Conservation (phyloP, 371 early-diverging fungal genomes). For the Batrachochytrium dendrobatidis region DNA sequence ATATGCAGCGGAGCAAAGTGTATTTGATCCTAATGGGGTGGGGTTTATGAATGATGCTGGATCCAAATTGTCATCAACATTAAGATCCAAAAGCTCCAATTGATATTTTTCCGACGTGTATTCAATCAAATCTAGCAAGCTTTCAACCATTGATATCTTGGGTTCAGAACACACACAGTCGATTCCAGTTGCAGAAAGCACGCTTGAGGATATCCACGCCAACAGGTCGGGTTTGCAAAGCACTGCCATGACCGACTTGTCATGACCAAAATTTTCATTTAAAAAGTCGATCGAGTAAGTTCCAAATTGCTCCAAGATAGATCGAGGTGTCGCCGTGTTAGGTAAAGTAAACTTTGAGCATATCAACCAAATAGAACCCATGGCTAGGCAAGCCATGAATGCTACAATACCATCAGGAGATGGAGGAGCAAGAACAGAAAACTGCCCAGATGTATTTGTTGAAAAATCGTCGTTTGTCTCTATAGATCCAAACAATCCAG, state of each 20-base stretch:
- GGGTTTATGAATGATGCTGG: no score
- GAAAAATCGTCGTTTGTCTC: neutral
- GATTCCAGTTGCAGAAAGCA: neutral
- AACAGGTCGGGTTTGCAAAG: neutral
- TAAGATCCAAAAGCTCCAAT: neutral
- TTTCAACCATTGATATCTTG: neutral
- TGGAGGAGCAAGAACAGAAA: neutral
- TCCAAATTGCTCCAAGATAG: neutral
- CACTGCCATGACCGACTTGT: neutral
- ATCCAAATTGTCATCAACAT: neutral
- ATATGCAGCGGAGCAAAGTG: neutral
- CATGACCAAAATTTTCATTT: neutral
- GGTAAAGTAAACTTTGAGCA: no score
- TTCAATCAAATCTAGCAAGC: neutral
- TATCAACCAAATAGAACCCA: no score
- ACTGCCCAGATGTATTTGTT: neutral
- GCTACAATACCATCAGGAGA: neutral
- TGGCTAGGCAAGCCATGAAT: neutral
- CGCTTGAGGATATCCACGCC: neutral
- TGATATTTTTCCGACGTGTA: neutral
- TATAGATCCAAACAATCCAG: neutral
- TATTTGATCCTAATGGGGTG: no score
- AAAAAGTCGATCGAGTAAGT: neutral
- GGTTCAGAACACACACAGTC: neutral
- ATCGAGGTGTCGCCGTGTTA: neutral